Base-by-base conservation (phyloP, 228 moss, liverwort and hornwort genomes). In the Sphagnum magellanicum region DNA sequence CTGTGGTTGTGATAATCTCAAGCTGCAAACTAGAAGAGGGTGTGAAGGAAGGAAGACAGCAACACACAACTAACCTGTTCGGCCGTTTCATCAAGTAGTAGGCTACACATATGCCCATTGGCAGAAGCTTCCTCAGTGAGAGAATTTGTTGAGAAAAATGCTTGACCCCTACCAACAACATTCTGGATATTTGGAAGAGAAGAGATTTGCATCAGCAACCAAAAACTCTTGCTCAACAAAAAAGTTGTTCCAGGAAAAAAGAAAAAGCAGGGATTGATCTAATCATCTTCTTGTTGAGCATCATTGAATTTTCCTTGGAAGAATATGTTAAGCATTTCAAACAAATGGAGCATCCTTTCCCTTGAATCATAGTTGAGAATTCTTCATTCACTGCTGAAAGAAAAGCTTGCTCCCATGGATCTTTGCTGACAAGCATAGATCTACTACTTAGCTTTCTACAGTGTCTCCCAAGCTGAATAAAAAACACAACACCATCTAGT, bases 1-100 rank as follows among this genome's bases (percentile, higher is more conserved):
- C 55, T 51, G 12, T 3, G 13, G 11, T 49, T 32, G 62, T 67
- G 10, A 16, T 49, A n/a, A 12, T 46, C 14, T 49, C 15, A 49
- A 17, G 3, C 63, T n/a, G 50, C 32, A 4, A 46, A 15, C 50
- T 46, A 49, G 6, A 10, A 61, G 32, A 9, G 51, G 50, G 1
- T 55, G 55, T 8, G 12, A 12, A 12, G 55, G 55, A 12, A 55
- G 55, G 55, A 12, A 55, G 55, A 55, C 55, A 4, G 55, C 9
- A 55, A 55, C 55, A 55, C 55, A 55, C 9, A 55, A 12, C 9
- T 13, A 59, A 91, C 96, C 86, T 92, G 91, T 74, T 89, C 85
- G 7, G 91, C 96, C 72, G 96, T 92, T 52, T 91, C 96, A 74
- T 96, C 91, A 48, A 91, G 84, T 6, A 96, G 89, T 77, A 96